A percentile compares a stretch with the other conserved stretches of the same genome.
phyloP scores from a whole-genome alignment of 306 rosid species.

The Rosa multiflora region DNA sequence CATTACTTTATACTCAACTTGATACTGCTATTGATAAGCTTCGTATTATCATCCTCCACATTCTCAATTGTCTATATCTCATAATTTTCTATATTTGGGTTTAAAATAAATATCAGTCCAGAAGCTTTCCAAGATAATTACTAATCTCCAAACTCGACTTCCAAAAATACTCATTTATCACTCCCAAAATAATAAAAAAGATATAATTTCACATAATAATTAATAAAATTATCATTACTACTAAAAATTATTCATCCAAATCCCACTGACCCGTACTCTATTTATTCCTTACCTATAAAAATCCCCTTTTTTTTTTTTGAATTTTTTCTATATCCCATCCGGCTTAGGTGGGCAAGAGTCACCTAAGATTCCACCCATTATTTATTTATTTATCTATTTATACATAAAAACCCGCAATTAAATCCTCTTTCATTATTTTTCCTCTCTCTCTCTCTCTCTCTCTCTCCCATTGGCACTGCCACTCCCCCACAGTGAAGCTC shows the following conservation, averaged over 20 bases:
- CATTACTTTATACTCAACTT: no score
- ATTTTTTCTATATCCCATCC: background rate
- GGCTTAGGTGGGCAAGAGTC: background rate
- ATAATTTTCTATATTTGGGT: no score
- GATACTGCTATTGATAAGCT: no score
- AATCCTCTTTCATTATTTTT: background rate
- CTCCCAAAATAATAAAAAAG: no score
- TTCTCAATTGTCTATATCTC: no score
- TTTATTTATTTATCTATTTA: background rate
- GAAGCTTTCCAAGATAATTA: no score
- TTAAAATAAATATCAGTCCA: no score
- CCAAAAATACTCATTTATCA: no score
- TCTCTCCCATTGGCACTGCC: slow-evolving; percentile 11
- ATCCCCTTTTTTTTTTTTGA: background rate
- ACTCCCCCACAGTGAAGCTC: slow-evolving; percentile 5
- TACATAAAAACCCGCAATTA: background rate
- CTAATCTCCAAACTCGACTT: no score
- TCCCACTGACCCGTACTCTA: background rate
- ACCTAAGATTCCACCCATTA: background rate
- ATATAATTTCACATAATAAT: no score
- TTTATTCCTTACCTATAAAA: background rate
- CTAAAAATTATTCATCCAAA: background rate
- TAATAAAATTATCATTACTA: no score
- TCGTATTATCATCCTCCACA: no score
- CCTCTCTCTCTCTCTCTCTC: background rate